Conservation (phyloP, 78 protist genomes). For the Dictyostelium firmibasis region DNA sequence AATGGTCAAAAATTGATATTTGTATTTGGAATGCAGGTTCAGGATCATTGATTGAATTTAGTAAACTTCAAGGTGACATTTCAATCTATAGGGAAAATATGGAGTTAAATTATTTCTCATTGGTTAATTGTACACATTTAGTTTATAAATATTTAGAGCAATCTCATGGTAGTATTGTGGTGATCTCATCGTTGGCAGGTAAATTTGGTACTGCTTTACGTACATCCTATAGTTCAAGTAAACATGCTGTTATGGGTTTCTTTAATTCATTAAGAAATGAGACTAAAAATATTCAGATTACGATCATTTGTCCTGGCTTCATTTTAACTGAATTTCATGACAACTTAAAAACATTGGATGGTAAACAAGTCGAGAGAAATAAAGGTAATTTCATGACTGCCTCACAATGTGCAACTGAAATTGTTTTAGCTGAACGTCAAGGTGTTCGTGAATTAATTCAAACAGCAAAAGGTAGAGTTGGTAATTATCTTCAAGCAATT, state of each 20-base stretch:
- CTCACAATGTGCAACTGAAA: conserved; percentile 24
- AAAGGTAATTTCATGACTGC: conserved; percentile 50
- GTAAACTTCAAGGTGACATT: conserved; percentile 41
- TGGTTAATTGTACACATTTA: conserved; percentile 64
- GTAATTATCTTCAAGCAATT: conserved; percentile 27
- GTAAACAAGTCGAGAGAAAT: conserved; percentile 47
- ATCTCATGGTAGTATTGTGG: conserved; percentile 42
- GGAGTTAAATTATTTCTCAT: conserved; percentile 80
- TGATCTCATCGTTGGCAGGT: conserved; percentile 80
- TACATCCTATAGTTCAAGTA: conserved; percentile 79
- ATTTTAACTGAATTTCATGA: conserved; percentile 56
- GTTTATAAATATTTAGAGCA: conserved; percentile 65
- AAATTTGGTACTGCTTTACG: conserved; percentile 77
- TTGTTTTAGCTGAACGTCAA: conserved; percentile 23
- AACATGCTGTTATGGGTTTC: conserved; percentile 87
- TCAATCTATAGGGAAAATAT: conserved; percentile 56
- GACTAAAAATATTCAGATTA: conserved; percentile 33
- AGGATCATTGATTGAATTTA: conserved; percentile 59
- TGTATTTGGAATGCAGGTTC: conserved; percentile 77
- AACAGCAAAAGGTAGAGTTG: conserved; percentile 39
- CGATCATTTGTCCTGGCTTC: conserved; percentile 69
- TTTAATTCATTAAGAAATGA: conserved; percentile 71
- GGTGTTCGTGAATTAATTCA: conserved; percentile 38
- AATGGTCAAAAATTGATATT: conserved; percentile 52
- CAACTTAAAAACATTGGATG: conserved; percentile 16